These are phyloP conservation scores for Phytophthora sojae DNA, from an alignment of 352 stramenopile genomes.

Conservation along the genomic window DNA sequence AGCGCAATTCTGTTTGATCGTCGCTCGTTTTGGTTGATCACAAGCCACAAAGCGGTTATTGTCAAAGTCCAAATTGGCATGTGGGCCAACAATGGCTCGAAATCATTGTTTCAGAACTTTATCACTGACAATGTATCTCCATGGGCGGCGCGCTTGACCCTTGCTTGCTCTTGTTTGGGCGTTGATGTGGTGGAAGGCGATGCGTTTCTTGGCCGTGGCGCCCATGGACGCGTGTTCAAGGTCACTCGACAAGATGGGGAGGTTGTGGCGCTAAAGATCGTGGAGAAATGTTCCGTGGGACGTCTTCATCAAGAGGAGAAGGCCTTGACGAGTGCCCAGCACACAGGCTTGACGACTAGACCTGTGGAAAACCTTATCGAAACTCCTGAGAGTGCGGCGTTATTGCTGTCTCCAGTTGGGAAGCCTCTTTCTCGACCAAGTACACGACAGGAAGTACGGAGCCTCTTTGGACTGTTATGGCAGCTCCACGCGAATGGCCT, in stretches of 20 bases:
- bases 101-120: conserved; percentile 1
- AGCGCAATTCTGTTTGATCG: neutral
- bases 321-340: neutral
- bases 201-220: neutral
- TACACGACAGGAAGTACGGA: neutral
- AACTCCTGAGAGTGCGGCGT: neutral
- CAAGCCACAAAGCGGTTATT: neutral
- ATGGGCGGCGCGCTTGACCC: neutral
- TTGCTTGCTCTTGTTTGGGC: neutral
- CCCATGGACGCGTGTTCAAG: neutral
- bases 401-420: neutral
- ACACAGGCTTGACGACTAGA: neutral
- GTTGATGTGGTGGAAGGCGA: neutral
- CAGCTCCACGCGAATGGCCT: neutral
- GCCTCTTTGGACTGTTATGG: neutral
- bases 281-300: neutral
- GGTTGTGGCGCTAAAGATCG: neutral
- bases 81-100: neutral
- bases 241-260: neutral
- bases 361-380: neutral
- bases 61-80: neutral
- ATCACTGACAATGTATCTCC: neutral
- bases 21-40: neutral
- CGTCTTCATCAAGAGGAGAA: neutral
- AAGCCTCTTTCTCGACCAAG: neutral